These are phyloP conservation scores for Paxillus involutus DNA, from an alignment of 768 basidiomycete species.

Conservation along the genomic window DNA sequence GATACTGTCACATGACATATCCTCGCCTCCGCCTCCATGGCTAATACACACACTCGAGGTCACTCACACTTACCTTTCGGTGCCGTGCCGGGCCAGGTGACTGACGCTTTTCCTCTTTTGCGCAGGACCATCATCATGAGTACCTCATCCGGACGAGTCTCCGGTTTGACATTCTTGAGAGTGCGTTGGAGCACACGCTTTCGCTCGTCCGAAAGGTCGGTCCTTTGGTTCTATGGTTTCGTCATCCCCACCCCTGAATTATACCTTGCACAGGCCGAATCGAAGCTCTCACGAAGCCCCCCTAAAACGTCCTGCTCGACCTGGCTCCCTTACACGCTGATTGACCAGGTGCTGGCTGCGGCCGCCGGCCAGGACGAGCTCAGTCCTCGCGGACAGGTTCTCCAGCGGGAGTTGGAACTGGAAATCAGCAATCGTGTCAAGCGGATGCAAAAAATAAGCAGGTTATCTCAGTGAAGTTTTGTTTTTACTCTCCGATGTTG, in stretches of 20 bases:
- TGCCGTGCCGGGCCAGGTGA: background rate
- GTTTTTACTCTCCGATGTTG: background rate
- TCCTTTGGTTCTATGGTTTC: conserved; percentile 1
- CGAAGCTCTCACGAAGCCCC: conserved; percentile 49
- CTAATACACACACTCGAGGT: conserved; percentile 77
- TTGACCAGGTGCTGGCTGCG: conserved; percentile 78
- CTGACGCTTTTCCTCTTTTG: background rate
- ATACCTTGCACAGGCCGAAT: conserved; percentile 44
- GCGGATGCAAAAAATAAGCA: conserved; percentile 66
- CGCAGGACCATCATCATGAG: conserved; percentile 70
- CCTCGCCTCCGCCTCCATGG: conserved; percentile 76
- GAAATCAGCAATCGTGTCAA: conserved; percentile 65
- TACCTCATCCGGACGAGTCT: conserved; percentile 79
- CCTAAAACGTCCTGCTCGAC: conserved; percentile 59
- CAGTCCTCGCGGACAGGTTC: conserved; percentile 38
- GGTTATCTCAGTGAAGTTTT: conserved; percentile 26
- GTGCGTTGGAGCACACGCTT: conserved; percentile 73
- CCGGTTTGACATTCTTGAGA: conserved; percentile 75
- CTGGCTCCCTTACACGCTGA: conserved; percentile 81
- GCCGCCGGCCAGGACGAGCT: conserved; percentile 53
- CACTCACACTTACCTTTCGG: conserved; percentile 7
- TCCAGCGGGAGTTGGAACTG: conserved; percentile 52
- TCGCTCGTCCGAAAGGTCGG: conserved; percentile 73
- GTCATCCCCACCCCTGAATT: conserved; percentile 8
- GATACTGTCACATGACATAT: conserved; percentile 64